phyloP scores from a whole-genome alignment of 2,329 filamentous ascomycete species.

The Hypoxylon sp. region DNA sequence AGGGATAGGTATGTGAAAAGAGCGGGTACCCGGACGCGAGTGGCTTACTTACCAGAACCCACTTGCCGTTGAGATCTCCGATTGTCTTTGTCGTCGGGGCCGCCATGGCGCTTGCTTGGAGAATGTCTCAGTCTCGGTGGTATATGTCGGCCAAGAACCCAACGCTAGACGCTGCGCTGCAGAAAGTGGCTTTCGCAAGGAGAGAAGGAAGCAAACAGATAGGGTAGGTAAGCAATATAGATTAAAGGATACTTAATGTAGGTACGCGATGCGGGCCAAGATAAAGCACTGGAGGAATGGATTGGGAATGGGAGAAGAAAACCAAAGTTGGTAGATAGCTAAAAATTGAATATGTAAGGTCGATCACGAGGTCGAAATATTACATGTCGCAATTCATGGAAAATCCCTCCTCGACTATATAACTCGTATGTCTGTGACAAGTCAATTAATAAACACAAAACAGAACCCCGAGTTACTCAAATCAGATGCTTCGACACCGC shows the following conservation, averaged over 20 bases:
- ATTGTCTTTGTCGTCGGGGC: constrained; percentile 75
- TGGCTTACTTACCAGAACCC: constrained; percentile 69
- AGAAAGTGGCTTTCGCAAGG: background rate
- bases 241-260: background rate
- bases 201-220: background rate
- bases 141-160: background rate
- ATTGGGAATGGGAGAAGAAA: background rate
- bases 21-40: background rate
- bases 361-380: background rate
- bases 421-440: background rate
- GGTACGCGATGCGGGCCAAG: background rate
- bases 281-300: background rate
- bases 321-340: background rate
- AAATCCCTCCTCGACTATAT: background rate
- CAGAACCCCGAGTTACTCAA: background rate
- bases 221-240: background rate
- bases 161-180: background rate
- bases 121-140: constrained; percentile 11
- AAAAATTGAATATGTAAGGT: background rate
- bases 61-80: constrained; percentile 76
- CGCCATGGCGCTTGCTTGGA: constrained; percentile 66
- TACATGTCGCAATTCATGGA: background rate
- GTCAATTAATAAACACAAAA: background rate
- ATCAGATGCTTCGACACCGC: background rate
- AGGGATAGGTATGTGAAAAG: background rate